phyloP scores from a whole-genome alignment of 129 eudicot genomes.

The Centella asiatica region DNA sequence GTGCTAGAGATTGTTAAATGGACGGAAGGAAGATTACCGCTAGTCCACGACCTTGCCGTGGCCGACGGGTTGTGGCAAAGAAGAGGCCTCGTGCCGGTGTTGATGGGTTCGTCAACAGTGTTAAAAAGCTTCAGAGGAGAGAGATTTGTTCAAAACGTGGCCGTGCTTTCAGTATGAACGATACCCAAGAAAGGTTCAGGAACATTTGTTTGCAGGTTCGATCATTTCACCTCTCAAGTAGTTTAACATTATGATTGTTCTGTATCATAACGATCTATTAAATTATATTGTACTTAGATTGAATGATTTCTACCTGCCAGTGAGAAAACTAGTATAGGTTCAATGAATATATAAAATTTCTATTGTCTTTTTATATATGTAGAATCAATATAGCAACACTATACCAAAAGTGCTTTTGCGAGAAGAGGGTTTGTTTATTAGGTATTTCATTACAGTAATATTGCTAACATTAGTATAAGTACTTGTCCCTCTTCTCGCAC shows the following conservation, averaged over 20 bases:
- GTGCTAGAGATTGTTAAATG: constrained; percentile 30
- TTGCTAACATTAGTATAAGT: too few relatives aligned
- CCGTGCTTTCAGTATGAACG: constrained; percentile 87
- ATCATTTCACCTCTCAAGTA: background rate
- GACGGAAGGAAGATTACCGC: constrained; percentile 93
- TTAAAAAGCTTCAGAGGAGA: constrained; percentile 90
- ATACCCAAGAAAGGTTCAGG: constrained; percentile 90
- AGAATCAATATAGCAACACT: too few relatives aligned
- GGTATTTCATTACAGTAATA: too few relatives aligned
- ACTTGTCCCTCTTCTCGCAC: too few relatives aligned
- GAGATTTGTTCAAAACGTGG: constrained; percentile 89
- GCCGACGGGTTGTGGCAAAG: constrained; percentile 92
- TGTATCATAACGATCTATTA: background rate
- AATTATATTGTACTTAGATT: background rate
- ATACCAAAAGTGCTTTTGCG: too few relatives aligned
- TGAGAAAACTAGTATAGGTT: background rate
- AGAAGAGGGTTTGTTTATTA: too few relatives aligned
- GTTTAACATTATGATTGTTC: background rate
- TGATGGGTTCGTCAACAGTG: constrained; percentile 94
- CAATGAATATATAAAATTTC: too few relatives aligned
- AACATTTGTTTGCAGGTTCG: constrained; percentile 77
- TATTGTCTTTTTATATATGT: too few relatives aligned
- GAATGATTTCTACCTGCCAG: background rate
- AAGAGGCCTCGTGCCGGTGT: constrained; percentile 65
- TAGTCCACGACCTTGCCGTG: constrained; percentile 75